These are phyloP conservation scores for Parietaria judaica DNA, from an alignment of 306 rosid genomes.

Conservation along the genomic window DNA sequence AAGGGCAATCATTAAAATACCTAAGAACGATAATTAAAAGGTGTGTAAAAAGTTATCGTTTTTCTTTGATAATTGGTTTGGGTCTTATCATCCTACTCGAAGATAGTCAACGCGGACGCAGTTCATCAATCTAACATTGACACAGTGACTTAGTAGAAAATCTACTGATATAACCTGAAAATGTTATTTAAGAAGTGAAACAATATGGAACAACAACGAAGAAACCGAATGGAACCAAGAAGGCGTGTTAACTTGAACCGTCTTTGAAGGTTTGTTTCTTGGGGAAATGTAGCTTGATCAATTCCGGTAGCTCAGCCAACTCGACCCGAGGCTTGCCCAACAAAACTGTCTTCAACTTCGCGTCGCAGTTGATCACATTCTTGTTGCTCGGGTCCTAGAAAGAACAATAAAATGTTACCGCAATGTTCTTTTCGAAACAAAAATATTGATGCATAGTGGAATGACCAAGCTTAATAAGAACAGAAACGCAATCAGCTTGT, in stretches of 20 bases:
- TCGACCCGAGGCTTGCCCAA: slow-evolving; percentile 70
- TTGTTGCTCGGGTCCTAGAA: slow-evolving; percentile 75
- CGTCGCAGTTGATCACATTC: slow-evolving; percentile 81
- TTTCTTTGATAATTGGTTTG: too few relatives aligned
- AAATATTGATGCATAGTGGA: slow-evolving; percentile 3
- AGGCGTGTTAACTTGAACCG: slow-evolving; percentile 1
- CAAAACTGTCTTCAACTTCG: slow-evolving; percentile 59
- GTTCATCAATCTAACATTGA: too few relatives aligned
- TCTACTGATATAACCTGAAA: too few relatives aligned
- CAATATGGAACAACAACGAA: neutral
- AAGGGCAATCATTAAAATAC: too few relatives aligned
- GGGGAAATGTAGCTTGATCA: slow-evolving; percentile 85
- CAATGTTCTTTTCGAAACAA: neutral
- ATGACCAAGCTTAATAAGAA: neutral
- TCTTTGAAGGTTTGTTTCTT: slow-evolving; percentile 45
- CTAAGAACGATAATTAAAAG: too few relatives aligned
- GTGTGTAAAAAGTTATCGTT: too few relatives aligned
- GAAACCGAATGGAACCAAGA: slow-evolving; percentile 6
- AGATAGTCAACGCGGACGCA: too few relatives aligned
- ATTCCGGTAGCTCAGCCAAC: slow-evolving; percentile 74
- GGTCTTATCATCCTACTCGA: too few relatives aligned
- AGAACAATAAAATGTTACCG: neutral
- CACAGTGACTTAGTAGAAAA: too few relatives aligned
- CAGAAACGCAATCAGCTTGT: neutral
- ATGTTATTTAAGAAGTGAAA: neutral